A percentile compares a stretch with the other conserved stretches of the same genome.
These are phyloP conservation scores for Coniochaeta sp. DNA, from an alignment of 2,329 filamentous ascomycete species.

Conservation along the genomic window DNA sequence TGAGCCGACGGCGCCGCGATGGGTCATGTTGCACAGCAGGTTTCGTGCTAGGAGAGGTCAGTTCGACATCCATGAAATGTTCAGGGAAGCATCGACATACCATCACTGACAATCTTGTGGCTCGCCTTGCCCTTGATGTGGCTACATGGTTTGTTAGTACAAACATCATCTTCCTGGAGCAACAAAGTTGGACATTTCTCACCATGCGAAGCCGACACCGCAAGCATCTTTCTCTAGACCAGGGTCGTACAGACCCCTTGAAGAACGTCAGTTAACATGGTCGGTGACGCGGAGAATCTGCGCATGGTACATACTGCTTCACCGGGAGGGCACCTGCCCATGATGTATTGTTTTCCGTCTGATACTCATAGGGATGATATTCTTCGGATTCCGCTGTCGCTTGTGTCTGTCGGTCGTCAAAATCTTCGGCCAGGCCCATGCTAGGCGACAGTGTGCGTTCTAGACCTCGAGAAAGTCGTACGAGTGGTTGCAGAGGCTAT, in stretches of 20 bases:
- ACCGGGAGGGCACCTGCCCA: conserved; percentile 93
- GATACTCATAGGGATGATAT: conserved; percentile 74
- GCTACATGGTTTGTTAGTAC: conserved; percentile 34
- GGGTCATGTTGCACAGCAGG: conserved; percentile 99
- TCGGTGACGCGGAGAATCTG: background rate
- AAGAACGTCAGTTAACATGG: conserved; percentile 1
- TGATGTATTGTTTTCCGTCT: conserved; percentile 74
- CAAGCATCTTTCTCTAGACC: conserved; percentile 97
- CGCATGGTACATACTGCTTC: conserved; percentile 62
- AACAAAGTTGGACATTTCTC: conserved; percentile 21
- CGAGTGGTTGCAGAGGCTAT: background rate
- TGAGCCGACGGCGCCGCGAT: conserved; percentile 94
- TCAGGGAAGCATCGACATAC: background rate
- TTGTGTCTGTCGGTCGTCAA: conserved; percentile 61
- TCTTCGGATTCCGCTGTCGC: conserved; percentile 51
- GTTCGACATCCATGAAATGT: background rate
- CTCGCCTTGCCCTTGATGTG: conserved; percentile 96
- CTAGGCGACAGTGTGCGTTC: conserved; percentile 45
- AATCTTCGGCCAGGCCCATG: conserved; percentile 61
- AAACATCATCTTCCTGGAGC: background rate
- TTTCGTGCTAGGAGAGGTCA: conserved; percentile 52
- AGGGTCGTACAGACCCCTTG: conserved; percentile 90
- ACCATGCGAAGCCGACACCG: conserved; percentile 98
- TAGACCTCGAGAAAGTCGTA: background rate
- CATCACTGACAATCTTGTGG: conserved; percentile 99